Percentiles rank a stretch among this genome's conserved stretches.
These are phyloP conservation scores for Annulohypoxylon moriforme DNA, from an alignment of 495 filamentous ascomycete genomes.

Conservation along the genomic window DNA sequence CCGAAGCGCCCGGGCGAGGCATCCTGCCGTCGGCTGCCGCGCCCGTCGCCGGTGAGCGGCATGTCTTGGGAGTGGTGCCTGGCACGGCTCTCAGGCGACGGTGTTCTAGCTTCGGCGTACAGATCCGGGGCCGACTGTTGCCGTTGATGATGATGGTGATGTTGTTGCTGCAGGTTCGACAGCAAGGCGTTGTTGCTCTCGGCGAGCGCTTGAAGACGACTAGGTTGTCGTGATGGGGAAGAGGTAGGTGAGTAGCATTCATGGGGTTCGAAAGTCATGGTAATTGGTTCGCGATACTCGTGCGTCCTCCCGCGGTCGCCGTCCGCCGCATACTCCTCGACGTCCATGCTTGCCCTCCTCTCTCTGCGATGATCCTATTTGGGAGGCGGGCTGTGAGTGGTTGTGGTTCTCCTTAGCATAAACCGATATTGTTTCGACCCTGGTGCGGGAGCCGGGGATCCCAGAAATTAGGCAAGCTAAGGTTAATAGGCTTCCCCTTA, in stretches of 20 bases:
- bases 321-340: slow-evolving; percentile 8
- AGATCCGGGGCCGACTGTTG: slow-evolving; percentile 57
- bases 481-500: neutral
- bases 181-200: slow-evolving; percentile 45
- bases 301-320: slow-evolving; percentile 22
- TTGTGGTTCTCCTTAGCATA: slow-evolving; percentile 56
- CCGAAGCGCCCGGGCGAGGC: slow-evolving; percentile 46
- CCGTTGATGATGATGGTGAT: slow-evolving; percentile 49
- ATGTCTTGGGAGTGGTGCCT: slow-evolving; percentile 52
- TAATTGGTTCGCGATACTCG: slow-evolving; percentile 26
- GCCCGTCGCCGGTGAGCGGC: slow-evolving; percentile 58
- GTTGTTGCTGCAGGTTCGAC: slow-evolving; percentile 30
- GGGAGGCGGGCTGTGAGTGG: slow-evolving; percentile 22
- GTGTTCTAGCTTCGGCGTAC: slow-evolving; percentile 24
- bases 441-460: neutral
- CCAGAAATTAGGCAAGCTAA: neutral
- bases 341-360: slow-evolving; percentile 26
- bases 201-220: slow-evolving; percentile 14
- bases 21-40: slow-evolving; percentile 37
- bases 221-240: slow-evolving; percentile 27
- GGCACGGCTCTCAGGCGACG: slow-evolving; percentile 45
- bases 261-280: slow-evolving; percentile 36
- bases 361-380: slow-evolving; percentile 16
- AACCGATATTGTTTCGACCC: slow-evolving; percentile 55
- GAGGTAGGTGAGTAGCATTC: slow-evolving; percentile 1